These are phyloP conservation scores for Ogataea populi-albae DNA, from an alignment of 805 yeast species.

Conservation along the genomic window DNA sequence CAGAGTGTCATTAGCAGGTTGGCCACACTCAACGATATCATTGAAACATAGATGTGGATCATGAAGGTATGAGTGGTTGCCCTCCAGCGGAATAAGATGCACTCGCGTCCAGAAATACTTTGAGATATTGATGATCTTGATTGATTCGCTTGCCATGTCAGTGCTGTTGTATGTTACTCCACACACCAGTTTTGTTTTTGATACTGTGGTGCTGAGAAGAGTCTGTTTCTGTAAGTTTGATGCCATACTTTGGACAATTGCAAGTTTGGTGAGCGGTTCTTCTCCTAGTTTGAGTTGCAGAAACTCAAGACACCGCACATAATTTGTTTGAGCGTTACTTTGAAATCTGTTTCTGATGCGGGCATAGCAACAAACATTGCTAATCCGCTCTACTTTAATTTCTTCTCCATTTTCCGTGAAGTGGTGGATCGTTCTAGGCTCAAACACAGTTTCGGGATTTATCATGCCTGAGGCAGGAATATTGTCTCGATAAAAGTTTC, in stretches of 20 bases:
- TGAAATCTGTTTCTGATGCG: slow-evolving; percentile 9
- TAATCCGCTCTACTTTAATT: slow-evolving; percentile 3
- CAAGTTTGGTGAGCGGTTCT: slow-evolving; percentile 8
- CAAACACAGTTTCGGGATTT: slow-evolving; percentile 8
- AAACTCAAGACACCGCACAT: slow-evolving; percentile 15
- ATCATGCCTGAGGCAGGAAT: slow-evolving; percentile 6
- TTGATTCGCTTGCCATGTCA: slow-evolving; percentile 1
- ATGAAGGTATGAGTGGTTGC: slow-evolving; percentile 8
- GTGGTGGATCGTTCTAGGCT: slow-evolving; percentile 4
- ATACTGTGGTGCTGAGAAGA: slow-evolving; percentile 3
- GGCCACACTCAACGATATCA: slow-evolving; percentile 12
- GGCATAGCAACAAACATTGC: slow-evolving; percentile 11
- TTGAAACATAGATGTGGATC: slow-evolving; percentile 11
- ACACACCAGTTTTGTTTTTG: slow-evolving; percentile 4
- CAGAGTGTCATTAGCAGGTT: too few species aligned
- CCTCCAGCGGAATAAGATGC: slow-evolving; percentile 12
- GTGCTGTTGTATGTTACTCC: slow-evolving; percentile 7
- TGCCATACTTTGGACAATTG: slow-evolving; percentile 12
- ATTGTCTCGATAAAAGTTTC: slow-evolving; percentile 2
- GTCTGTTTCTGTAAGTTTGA: slow-evolving; percentile 7
- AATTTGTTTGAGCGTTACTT: slow-evolving; percentile 3
- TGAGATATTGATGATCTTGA: slow-evolving; percentile 9
- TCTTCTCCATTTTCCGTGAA: slow-evolving; percentile 8
- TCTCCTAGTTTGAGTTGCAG: slow-evolving; percentile 9
- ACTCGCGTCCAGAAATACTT: slow-evolving; percentile 15